phyloP scores from a whole-genome alignment of 768 basidiomycete species.

The Infundibulicybe gibba region DNA sequence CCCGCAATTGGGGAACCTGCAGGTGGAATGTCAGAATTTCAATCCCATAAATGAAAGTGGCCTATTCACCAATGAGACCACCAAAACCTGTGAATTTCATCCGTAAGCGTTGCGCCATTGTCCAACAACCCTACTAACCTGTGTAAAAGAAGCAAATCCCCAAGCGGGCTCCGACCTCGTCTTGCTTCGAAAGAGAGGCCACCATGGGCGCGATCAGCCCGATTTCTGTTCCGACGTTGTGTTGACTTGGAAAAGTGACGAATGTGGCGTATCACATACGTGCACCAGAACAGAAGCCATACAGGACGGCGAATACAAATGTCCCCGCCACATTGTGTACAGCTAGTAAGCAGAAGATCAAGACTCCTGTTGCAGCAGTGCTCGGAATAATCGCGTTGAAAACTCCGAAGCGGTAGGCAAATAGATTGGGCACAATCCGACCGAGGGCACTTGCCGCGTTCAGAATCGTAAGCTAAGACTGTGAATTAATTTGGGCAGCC shows the following conservation, averaged over 20 bases:
- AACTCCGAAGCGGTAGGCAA: constrained; percentile 39
- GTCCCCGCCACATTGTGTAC: constrained; percentile 28
- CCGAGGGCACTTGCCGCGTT: constrained; percentile 52
- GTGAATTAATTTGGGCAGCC: background rate
- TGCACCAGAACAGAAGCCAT: constrained; percentile 45
- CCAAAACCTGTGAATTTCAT: constrained; percentile 27
- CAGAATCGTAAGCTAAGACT: constrained; percentile 42
- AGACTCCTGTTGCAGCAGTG: constrained; percentile 24
- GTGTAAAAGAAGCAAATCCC: constrained; percentile 47
- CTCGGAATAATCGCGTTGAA: constrained; percentile 36
- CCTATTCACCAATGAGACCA: constrained; percentile 33
- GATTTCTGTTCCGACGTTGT: constrained; percentile 19
- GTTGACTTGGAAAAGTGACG: background rate
- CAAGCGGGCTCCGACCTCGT: constrained; percentile 55
- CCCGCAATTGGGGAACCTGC: constrained; percentile 57
- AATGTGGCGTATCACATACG: constrained; percentile 15
- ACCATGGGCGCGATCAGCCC: constrained; percentile 43
- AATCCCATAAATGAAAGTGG: background rate
- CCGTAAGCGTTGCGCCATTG: background rate
- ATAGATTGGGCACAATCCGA: constrained; percentile 40
- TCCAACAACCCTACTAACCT: constrained; percentile 22
- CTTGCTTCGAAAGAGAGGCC: constrained; percentile 34
- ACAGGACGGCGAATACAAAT: constrained; percentile 36
- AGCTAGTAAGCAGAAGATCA: constrained; percentile 40
- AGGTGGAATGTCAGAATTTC: background rate